Percentiles rank a stretch among this genome's conserved stretches.
Conservation (phyloP, 2,329 filamentous ascomycete species). For the Trichoderma sp. region DNA sequence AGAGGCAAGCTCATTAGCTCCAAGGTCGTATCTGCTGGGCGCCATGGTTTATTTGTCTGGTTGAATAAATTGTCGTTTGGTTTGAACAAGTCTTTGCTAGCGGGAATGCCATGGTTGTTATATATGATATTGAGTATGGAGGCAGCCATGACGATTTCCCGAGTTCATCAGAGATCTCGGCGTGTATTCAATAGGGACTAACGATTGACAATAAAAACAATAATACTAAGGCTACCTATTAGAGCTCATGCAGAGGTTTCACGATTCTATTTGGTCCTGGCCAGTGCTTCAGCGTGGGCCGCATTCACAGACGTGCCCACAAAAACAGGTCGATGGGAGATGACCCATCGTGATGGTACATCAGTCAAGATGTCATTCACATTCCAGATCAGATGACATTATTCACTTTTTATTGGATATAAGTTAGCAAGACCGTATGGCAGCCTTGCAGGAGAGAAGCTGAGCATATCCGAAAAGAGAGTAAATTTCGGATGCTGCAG, state of each 20-base stretch:
- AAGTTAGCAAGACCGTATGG: background rate
- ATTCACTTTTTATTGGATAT: background rate
- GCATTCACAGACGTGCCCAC: background rate
- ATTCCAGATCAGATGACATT: background rate
- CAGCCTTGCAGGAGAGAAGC: background rate
- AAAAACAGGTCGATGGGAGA: background rate
- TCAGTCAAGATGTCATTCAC: background rate
- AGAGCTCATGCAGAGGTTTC: background rate
- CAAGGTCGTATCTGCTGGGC: background rate
- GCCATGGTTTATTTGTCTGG: background rate
- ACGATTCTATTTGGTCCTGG: background rate
- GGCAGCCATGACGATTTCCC: background rate
- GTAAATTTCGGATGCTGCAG: background rate
- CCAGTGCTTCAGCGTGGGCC: background rate
- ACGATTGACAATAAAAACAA: background rate
- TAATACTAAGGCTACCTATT: background rate
- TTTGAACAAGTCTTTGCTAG: background rate
- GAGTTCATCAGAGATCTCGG: background rate
- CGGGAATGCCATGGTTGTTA: background rate
- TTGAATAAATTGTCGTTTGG: background rate
- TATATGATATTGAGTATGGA: background rate
- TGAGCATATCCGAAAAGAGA: background rate
- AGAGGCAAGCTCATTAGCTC: constrained; percentile 1
- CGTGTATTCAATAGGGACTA: background rate
- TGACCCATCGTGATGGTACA: background rate